Evolutionary conservation across 331 rosid genomes (phyloP).

Genomic region (Malus hybrid): DNA sequence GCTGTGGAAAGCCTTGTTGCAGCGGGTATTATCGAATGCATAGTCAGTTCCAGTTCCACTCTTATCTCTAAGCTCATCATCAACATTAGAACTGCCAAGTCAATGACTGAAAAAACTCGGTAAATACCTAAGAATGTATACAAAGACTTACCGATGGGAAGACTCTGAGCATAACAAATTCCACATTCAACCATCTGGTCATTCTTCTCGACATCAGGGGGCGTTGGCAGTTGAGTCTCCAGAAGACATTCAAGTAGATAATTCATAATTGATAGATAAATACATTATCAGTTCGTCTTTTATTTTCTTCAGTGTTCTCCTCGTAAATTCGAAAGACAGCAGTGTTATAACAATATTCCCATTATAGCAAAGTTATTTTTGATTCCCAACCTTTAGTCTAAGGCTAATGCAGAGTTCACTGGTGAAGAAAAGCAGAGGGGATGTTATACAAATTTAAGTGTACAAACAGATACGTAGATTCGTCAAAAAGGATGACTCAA

Average conservation of each 20-base stretch:
- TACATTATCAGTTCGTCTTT: too few species aligned
- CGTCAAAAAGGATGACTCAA: not conserved
- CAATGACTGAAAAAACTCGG: not conserved
- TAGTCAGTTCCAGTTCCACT: slow-evolving; percentile 32
- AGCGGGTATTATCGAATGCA: slow-evolving; percentile 20
- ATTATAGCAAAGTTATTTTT: not conserved
- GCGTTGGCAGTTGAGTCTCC: slow-evolving; percentile 23
- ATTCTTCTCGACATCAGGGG: slow-evolving; percentile 18
- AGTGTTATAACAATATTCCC: not conserved
- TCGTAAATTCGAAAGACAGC: not conserved
- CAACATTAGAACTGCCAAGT: slow-evolving; percentile 7
- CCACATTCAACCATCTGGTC: slow-evolving; percentile 34
- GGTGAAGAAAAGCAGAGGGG: not conserved
- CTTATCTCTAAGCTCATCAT: slow-evolving; percentile 38
- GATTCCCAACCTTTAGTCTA: not conserved
- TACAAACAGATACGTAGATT: not conserved
- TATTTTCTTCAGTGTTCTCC: not conserved
- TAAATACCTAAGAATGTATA: not conserved
- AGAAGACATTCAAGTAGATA: slow-evolving; percentile 5
- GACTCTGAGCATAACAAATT: slow-evolving; percentile 37
- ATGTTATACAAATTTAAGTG: too few species aligned
- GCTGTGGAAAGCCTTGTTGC: slow-evolving; percentile 29
- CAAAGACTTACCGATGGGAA: slow-evolving; percentile 29
- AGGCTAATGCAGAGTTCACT: not conserved
- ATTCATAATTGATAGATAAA: not conserved